Conservation (phyloP, 176 grass and related monocot genomes). For the Triticum urartu region DNA sequence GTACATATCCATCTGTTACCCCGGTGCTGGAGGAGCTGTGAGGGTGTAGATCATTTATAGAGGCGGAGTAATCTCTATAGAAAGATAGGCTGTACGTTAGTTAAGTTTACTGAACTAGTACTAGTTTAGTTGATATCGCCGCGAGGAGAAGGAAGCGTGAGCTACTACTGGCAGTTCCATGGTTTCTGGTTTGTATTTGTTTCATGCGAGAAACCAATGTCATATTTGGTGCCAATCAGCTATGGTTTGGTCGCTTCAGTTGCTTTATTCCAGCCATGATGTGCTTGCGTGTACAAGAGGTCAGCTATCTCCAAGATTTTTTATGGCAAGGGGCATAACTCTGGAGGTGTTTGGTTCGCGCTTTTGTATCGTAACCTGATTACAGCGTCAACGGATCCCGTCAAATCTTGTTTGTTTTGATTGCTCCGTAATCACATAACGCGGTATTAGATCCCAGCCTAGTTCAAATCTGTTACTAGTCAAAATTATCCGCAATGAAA, state of each 20-base stretch:
- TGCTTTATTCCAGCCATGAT: background rate
- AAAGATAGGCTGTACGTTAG: constrained; percentile 18
- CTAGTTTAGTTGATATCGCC: background rate
- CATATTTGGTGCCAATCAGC: background rate
- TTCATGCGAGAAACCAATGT: background rate
- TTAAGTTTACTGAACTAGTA: background rate
- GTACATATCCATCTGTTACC: constrained; percentile 22
- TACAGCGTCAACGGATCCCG: too few relatives aligned
- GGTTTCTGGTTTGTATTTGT: background rate
- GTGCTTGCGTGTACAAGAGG: background rate
- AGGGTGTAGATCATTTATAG: constrained; percentile 23
- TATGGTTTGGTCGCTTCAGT: background rate
- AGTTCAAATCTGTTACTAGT: too few relatives aligned
- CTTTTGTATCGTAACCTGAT: too few relatives aligned
- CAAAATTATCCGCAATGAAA: too few relatives aligned
- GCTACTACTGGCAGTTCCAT: background rate
- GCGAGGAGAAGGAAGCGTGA: background rate
- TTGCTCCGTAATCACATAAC: too few relatives aligned
- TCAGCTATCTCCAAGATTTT: too few relatives aligned
- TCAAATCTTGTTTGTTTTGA: too few relatives aligned
- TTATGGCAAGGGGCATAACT: background rate
- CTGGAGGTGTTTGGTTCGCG: too few relatives aligned
- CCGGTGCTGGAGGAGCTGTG: background rate
- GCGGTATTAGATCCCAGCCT: too few relatives aligned
- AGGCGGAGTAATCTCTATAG: background rate